Percentiles rank a stretch among this genome's conserved stretches.
Conservation (phyloP, 345 rosid species). For the Kernera saxatilis region DNA sequence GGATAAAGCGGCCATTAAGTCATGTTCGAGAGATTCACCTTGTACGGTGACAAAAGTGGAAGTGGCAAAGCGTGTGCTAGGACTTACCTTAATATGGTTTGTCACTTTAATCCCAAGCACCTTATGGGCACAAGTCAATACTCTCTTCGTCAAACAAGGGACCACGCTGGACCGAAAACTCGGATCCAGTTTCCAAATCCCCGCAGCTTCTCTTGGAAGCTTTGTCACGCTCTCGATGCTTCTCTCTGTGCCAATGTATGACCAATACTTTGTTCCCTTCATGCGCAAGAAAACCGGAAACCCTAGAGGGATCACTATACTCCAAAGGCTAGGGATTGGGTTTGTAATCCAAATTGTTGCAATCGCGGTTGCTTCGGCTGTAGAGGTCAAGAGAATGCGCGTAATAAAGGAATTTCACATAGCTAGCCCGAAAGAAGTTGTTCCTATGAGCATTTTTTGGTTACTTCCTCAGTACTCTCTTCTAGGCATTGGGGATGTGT, state of each 20-base stretch:
- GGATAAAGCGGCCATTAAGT: conserved; percentile 82
- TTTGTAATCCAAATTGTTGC: conserved; percentile 65
- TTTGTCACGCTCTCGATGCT: conserved; percentile 87
- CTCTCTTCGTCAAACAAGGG: conserved; percentile 88
- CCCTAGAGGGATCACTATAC: conserved; percentile 77
- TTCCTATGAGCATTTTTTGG: conserved; percentile 88
- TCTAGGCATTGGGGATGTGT: conserved; percentile 74
- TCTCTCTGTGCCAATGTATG: conserved; percentile 72
- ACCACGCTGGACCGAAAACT: conserved; percentile 64
- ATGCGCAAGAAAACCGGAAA: conserved; percentile 63
- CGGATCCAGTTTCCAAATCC: conserved; percentile 58
- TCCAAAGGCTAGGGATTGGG: conserved; percentile 82
- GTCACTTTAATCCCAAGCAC: conserved; percentile 80
- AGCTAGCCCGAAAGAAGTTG: conserved; percentile 41
- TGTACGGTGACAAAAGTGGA: conserved; percentile 88
- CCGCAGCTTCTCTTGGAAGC: conserved; percentile 79
- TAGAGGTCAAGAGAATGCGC: conserved; percentile 60
- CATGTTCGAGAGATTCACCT: conserved; percentile 31
- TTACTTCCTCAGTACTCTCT: conserved; percentile 76
- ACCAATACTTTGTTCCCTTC: conserved; percentile 72
- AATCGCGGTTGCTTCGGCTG: conserved; percentile 63
- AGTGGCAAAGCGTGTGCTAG: conserved; percentile 62
- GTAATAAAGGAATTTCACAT: conserved; percentile 37
- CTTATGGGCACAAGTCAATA: conserved; percentile 90
- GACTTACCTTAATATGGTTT: conserved; percentile 70